Conservation (phyloP, 2,329 filamentous ascomycete genomes). For the Xylariaceae sp. region DNA sequence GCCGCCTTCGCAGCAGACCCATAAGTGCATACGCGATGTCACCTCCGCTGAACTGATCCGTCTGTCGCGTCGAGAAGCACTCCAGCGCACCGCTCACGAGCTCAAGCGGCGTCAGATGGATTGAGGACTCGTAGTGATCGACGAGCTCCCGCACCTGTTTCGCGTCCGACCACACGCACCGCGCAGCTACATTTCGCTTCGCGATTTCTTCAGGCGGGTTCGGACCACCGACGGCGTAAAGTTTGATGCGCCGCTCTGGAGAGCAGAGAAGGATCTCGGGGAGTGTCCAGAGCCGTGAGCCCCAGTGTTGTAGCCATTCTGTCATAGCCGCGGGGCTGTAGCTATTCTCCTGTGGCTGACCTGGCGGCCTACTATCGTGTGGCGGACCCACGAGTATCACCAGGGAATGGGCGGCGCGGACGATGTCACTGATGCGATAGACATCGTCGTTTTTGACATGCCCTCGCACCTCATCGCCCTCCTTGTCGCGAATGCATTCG, state of each 20-base stretch:
- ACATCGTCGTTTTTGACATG: slow-evolving; percentile 26
- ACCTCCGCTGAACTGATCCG: slow-evolving; percentile 33
- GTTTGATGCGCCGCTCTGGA: slow-evolving; percentile 10
- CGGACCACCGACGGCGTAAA: slow-evolving; percentile 6
- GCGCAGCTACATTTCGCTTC: slow-evolving; percentile 38
- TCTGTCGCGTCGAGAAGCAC: slow-evolving; percentile 38
- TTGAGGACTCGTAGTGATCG: slow-evolving; percentile 41
- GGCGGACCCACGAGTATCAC: slow-evolving; percentile 37
- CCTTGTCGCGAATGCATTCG: slow-evolving; percentile 36
- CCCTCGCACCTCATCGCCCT: slow-evolving; percentile 26
- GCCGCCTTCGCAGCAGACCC: slow-evolving; percentile 40
- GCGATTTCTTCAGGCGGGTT: slow-evolving; percentile 20
- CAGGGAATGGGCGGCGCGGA: slow-evolving; percentile 38
- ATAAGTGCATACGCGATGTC: slow-evolving; percentile 44
- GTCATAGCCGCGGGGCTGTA: slow-evolving; percentile 29
- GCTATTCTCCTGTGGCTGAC: neutral
- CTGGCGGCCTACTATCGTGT: slow-evolving; percentile 19
- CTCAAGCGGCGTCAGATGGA: slow-evolving; percentile 38
- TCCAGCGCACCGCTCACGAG: slow-evolving; percentile 29
- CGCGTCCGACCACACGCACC: slow-evolving; percentile 37
- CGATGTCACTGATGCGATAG: slow-evolving; percentile 43
- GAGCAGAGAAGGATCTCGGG: slow-evolving; percentile 26
- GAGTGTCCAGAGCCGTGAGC: slow-evolving; percentile 30
- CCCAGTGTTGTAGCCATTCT: slow-evolving; percentile 21
- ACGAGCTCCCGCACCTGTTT: slow-evolving; percentile 37